Base-by-base conservation (phyloP, 148 eudicot genomes). In the Cornus controversa region DNA sequence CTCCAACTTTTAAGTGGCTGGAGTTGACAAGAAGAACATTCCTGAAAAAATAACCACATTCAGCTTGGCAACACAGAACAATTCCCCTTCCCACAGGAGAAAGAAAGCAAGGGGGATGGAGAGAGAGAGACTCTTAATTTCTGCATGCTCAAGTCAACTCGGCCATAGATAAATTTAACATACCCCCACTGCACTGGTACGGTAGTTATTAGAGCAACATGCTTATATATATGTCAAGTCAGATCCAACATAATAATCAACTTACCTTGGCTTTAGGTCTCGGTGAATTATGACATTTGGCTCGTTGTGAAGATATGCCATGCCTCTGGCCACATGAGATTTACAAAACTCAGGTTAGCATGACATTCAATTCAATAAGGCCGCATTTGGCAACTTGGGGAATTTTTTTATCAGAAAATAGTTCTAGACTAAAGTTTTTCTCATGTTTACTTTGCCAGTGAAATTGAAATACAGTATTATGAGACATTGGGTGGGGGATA, bases 241-340 rank as follows among this genome's bases (percentile, higher is more conserved):
- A 50, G 65, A 67, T 47, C 70, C 20, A 60, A 54, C 11, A 11
- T 10, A 70, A 42, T 40, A 60, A 31, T 62, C 28, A 42, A 87
- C 91, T 79, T 50, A 91, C 99, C 99, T 93, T 77, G 99, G 99
- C 77, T 95, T 93, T 58, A 95, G 82, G 81, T 95, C 97, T 74
- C 98, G 85, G 84, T 95, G 98, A 78, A 95, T 87, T 31, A 95
- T 80, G 60, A 95, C 99, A 82, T 93, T 93, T 73, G 99, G 99
- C 81, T 95, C 99, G 81, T 87, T 95, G 77, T 95, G 99, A 82
- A 95, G 97, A 89, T 90, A 95, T 50, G 96, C 90, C 96, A 95
- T 93, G 84, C 99, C 99, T 80, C 99, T 93, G 89, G 36, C n/a
- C 50, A 81, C 25, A 77, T 40, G 79, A 84, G 42, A 79, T 63